These are phyloP conservation scores for Oryza glumipatula DNA, from an alignment of 176 grass and related monocot genomes.

Conservation along the genomic window DNA sequence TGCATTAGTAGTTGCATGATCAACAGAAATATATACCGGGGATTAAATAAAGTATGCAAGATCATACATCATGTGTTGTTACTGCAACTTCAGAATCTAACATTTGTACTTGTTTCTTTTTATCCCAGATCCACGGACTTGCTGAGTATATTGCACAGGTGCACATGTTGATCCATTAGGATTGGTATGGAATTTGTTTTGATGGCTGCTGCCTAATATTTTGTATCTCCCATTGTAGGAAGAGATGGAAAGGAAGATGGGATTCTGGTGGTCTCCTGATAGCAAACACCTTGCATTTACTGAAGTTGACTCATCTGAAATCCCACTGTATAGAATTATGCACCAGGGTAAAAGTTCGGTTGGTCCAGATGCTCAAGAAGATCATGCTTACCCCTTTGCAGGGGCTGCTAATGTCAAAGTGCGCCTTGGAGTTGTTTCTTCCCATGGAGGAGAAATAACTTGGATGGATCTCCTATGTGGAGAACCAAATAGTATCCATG, in stretches of 20 bases:
- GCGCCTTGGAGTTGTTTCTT: conserved; percentile 78
- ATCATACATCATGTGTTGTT: not conserved
- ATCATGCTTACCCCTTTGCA: conserved; percentile 95
- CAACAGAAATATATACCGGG: not conserved
- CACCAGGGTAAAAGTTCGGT: conserved; percentile 93
- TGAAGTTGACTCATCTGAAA: conserved; percentile 91
- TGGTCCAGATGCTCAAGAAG: conserved; percentile 88
- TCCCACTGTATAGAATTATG: conserved; percentile 98
- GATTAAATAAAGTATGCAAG: not conserved
- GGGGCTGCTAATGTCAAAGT: conserved; percentile 94
- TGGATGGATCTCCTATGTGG: conserved; percentile 98
- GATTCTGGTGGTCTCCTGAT: conserved; percentile 99
- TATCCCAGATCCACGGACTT: conserved; percentile 93
- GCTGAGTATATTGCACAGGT: conserved; percentile 99
- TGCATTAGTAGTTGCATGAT: not conserved
- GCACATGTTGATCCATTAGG: conserved; percentile 25
- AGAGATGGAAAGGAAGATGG: conserved; percentile 99
- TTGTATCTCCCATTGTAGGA: conserved; percentile 65
- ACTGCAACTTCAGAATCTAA: conserved; percentile 58
- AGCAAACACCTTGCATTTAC: conserved; percentile 87
- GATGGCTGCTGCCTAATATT: conserved; percentile 30
- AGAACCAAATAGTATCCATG: conserved; percentile 42
- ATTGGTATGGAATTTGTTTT: conserved; percentile 28
- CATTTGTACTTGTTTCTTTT: conserved; percentile 51
- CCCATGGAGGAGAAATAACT: conserved; percentile 70